Evolutionary conservation across 2,329 filamentous ascomycete genomes (phyloP), one percentile per base, ranked within the genome.

Genomic region (Penicillium polonicum): DNA sequence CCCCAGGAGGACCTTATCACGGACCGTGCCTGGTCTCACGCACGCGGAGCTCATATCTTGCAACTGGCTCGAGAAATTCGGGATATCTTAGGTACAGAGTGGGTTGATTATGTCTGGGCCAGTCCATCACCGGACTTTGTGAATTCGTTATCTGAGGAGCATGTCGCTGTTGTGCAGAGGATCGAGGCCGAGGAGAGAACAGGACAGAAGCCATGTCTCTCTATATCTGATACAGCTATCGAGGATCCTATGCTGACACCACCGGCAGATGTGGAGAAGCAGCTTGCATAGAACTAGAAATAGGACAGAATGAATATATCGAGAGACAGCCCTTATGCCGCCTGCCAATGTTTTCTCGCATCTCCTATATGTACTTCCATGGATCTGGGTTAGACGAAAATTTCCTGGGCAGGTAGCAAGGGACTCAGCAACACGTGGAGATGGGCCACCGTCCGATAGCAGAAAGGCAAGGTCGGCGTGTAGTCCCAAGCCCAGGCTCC

Each of bases 61-160:
- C 61, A 68, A 13, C 66, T 79, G 41, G 70, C 73, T 2, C 67
- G 68, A 39, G 68, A 72, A 17, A 75, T 80, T 50, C 71, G 73
- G 39, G 67, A 71, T 36, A 69, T 78, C 10, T 60, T 79, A 5
- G 75, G 76, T 3, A 46, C 66, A 2, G 65, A 76, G 25, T 80
- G 78, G 78, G 67, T 76, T 7, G 76, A 80, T 60, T 79, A 76
- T 66, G 71, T 70, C 15, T 80, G 78, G 78, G 64, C 69, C 1
- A 79, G 77, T 48, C 78, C 78, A 0, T 68, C 64, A 1, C 60
- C 72, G 8, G 76, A 70, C 12, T 80, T 78, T 60, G 68, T 77
- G 55, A 79, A 79, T 60, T 60, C 61, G 0, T 59, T 72, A 21
- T 61, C 70, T 0, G 63, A 67, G 1, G 65, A 68, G 21, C 69